Evolutionary conservation across 371 early-diverging fungal genomes (phyloP), one percentile per base, ranked within the genome.

Genomic region (Cokeromyces recurvatus): DNA sequence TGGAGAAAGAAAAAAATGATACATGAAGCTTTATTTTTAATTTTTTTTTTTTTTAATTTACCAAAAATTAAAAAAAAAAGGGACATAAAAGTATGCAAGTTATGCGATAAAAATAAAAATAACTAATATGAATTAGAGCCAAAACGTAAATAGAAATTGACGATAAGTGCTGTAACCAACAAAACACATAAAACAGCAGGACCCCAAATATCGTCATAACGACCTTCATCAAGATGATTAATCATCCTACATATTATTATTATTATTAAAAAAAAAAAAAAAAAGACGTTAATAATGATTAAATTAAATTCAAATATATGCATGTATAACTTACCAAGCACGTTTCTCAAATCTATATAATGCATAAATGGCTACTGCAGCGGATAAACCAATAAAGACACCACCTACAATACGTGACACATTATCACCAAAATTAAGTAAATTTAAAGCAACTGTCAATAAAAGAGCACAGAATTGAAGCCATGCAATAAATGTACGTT

Each of bases 401-500:
- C 85, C 79, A 7, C 88, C 91, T 9, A 86, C 79, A 34, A 84
- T 77, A 32, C 80, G 81, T 14, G 84, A 82, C 0, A 78, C 68
- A 27, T 53, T 53, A 62, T 91, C 89, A 41, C 91, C 90, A 84
- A 91, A 92, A 71, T 94, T 94, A n/a, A 94, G 66, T 45, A 94
- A 59, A 12, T 86, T 92, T 25, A 94, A 59, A 4, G 90, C 82
- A 2, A 94, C 71, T 3, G 85, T 87, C 4, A 87, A 78, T n/a
- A 93, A 64, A 32, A 89, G 61, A 14, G 87, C 82, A 23, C 86
- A 76, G 62, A 90, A 90, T 66, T 90, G 84, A 31, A 90, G 68
- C 90, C 90, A 90, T 15, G 94, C 86, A 43, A 99, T 77, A 71
- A 99, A 99, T 1, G 99, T 99, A 49, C 99, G 84, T 71, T 99